A percentile compares a stretch with the other conserved stretches of the same genome.
phyloP scores from a whole-genome alignment of 2,329 filamentous ascomycete genomes.

The Aspergillus sp. region DNA sequence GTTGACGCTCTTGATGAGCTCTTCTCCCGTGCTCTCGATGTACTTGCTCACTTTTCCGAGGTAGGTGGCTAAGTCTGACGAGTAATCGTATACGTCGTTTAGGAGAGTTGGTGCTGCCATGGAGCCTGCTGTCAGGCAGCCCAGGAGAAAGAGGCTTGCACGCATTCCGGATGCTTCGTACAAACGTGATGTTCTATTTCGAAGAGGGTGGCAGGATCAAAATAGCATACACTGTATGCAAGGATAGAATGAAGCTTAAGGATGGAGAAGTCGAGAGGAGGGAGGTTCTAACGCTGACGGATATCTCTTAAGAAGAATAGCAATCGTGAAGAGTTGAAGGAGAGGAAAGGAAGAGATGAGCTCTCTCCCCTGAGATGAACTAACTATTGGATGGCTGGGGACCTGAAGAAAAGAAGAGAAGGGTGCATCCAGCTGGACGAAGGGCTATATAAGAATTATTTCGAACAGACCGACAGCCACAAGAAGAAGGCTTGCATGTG shows the following conservation, averaged over 20 bases:
- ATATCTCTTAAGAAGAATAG: background rate
- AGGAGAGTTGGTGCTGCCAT: slow-evolving; percentile 39
- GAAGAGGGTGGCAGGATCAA: background rate
- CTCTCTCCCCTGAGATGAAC: background rate
- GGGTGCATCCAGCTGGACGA: background rate
- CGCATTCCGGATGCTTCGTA: slow-evolving; percentile 21
- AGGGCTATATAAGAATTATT: slow-evolving; percentile 11
- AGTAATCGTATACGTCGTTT: slow-evolving; percentile 39
- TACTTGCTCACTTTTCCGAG: slow-evolving; percentile 43
- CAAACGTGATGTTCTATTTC: background rate
- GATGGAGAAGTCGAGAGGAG: background rate
- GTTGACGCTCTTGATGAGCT: slow-evolving; percentile 19
- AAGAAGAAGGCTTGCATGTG: slow-evolving; percentile 10
- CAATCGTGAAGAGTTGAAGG: background rate
- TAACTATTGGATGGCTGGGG: background rate
- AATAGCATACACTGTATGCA: background rate
- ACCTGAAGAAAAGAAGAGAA: background rate
- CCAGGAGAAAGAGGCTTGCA: slow-evolving; percentile 27
- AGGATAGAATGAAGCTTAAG: background rate
- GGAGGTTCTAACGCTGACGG: background rate
- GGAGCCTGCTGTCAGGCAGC: slow-evolving; percentile 35
- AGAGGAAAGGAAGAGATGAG: background rate
- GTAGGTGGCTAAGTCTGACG: slow-evolving; percentile 43
- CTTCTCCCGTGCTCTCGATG: slow-evolving; percentile 32
- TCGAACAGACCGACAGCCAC: background rate